A percentile compares a stretch with the other conserved stretches of the same genome.
phyloP scores from a whole-genome alignment of 257 asterid species.

The Salvia miltiorrhiza region DNA sequence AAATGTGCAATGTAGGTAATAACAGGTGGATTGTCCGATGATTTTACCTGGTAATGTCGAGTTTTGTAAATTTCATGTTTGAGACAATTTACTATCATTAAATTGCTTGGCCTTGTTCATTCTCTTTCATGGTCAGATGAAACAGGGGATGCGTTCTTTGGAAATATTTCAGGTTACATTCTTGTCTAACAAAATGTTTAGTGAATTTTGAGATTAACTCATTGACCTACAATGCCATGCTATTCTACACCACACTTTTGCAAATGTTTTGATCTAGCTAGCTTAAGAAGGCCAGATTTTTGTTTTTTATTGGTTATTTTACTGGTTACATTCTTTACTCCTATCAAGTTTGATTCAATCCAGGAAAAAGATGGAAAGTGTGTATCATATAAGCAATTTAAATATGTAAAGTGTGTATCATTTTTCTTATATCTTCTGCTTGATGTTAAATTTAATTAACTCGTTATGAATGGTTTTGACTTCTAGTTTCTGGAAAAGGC shows the following conservation, averaged over 20 bases:
- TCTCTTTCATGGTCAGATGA: background rate
- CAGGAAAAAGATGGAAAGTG: background rate
- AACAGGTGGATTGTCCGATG: background rate
- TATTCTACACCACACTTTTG: background rate
- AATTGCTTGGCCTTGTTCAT: background rate
- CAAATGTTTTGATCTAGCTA: background rate
- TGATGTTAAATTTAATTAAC: slow-evolving; percentile 19
- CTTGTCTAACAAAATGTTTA: background rate
- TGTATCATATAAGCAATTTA: background rate
- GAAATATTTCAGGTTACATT: background rate
- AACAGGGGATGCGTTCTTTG: background rate
- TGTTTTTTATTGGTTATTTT: background rate
- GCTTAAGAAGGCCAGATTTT: background rate
- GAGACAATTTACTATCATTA: background rate
- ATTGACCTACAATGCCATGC: background rate
- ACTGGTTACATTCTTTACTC: background rate
- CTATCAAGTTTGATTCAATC: background rate
- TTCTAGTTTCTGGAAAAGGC: slow-evolving; percentile 71
- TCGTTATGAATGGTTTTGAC: slow-evolving; percentile 23
- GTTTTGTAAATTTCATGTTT: background rate
- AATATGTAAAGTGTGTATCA: background rate
- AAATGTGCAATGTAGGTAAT: background rate
- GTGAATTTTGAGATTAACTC: background rate
- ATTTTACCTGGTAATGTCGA: background rate
- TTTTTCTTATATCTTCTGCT: slow-evolving; percentile 8